Conservation (phyloP, 2,329 filamentous ascomycete genomes). For the Daldinia sp. region DNA sequence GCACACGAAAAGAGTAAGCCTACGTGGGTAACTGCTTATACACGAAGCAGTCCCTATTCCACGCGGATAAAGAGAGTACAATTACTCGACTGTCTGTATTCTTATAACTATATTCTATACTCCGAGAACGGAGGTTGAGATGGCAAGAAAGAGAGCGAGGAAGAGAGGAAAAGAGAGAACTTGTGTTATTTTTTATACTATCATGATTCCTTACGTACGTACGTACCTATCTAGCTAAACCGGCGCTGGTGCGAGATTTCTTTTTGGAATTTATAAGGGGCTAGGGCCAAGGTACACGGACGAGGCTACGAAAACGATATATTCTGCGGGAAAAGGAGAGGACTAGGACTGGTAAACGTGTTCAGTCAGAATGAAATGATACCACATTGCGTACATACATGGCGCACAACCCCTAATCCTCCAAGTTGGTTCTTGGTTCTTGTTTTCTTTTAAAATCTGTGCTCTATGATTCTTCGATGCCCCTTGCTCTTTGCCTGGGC, state of each 20-base stretch:
- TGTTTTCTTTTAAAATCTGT: background rate
- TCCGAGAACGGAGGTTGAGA: background rate
- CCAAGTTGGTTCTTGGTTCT: background rate
- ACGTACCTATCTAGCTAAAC: background rate
- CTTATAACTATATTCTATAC: background rate
- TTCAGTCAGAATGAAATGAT: conserved; percentile 14
- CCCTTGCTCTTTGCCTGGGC: too few species aligned
- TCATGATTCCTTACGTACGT: background rate
- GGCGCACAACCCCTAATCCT: background rate
- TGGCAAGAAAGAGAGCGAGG: background rate
- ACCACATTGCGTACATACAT: conserved; percentile 10
- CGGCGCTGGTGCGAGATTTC: conserved; percentile 1
- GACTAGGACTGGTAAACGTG: conserved; percentile 19
- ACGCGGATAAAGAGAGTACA: background rate
- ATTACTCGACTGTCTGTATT: background rate
- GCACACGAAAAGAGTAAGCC: background rate
- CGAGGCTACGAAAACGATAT: conserved; percentile 7
- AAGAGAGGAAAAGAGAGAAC: background rate
- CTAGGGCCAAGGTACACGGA: background rate
- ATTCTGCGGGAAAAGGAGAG: background rate
- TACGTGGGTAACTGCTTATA: background rate
- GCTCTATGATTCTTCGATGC: background rate
- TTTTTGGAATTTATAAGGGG: background rate
- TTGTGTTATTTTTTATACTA: background rate
- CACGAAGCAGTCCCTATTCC: background rate